phyloP scores from a whole-genome alignment of 2,329 filamentous ascomycete genomes.

The Trichoderma brevicompactum region DNA sequence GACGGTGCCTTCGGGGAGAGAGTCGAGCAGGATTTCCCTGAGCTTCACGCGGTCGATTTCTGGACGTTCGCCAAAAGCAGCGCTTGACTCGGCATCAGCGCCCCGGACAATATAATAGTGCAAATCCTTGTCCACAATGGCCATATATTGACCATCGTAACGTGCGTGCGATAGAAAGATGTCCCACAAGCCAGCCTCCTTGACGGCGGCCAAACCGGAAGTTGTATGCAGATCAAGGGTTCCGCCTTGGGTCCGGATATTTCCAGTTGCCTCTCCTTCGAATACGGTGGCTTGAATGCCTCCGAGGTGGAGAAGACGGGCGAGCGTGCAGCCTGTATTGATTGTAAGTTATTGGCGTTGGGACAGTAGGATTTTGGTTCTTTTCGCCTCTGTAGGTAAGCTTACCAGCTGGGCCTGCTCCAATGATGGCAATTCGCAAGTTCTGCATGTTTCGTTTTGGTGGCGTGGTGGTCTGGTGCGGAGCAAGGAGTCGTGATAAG shows the following conservation, averaged over 20 bases:
- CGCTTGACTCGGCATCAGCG: background rate
- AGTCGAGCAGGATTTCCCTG: constrained; percentile 22
- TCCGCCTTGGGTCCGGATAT: constrained; percentile 22
- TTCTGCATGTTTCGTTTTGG: constrained; percentile 9
- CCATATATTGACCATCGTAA: constrained; percentile 27
- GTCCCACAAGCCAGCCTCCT: constrained; percentile 25
- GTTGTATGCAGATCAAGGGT: constrained; percentile 23
- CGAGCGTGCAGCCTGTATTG: constrained; percentile 20
- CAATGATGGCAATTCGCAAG: constrained; percentile 23
- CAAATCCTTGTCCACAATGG: constrained; percentile 16
- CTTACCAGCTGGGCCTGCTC: constrained; percentile 26
- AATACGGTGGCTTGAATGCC: constrained; percentile 23
- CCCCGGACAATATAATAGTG: constrained; percentile 16
- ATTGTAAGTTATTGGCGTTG: background rate
- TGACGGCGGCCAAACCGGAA: constrained; percentile 20
- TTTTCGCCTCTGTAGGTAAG: background rate
- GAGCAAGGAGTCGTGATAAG: background rate
- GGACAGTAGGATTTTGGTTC: background rate
- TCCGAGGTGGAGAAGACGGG: constrained; percentile 23
- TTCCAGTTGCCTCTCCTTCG: constrained; percentile 24
- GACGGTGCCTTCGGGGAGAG: constrained; percentile 21
- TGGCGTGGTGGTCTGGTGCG: background rate
- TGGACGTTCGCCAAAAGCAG: constrained; percentile 20
- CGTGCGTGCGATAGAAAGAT: constrained; percentile 21
- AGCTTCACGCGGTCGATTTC: constrained; percentile 27